phyloP scores from a whole-genome alignment of 495 filamentous ascomycete genomes.

The Jackrogersella minutella region DNA sequence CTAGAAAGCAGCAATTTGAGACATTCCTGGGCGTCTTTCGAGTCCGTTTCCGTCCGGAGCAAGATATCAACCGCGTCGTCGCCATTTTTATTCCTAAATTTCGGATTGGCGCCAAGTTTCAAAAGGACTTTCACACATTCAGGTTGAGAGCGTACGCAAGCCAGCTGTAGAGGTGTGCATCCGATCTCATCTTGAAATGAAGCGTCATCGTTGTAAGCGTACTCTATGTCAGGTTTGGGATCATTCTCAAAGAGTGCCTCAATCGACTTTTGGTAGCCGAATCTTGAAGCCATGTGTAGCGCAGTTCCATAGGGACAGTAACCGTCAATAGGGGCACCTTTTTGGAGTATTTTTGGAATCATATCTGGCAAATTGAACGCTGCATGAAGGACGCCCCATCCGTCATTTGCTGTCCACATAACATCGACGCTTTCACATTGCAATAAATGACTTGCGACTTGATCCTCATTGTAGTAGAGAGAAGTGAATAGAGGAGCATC shows the following conservation, averaged over 20 bases:
- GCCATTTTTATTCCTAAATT: neutral
- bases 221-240: constrained; percentile 16
- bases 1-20: neutral
- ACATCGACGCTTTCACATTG: constrained; percentile 23
- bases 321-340: constrained; percentile 11
- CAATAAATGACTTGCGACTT: constrained; percentile 8
- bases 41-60: neutral
- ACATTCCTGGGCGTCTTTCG: neutral
- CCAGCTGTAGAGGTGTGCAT: constrained; percentile 25
- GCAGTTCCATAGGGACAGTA: constrained; percentile 10
- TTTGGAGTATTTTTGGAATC: constrained; percentile 11
- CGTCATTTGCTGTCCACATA: constrained; percentile 24
- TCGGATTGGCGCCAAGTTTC: constrained; percentile 15
- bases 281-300: constrained; percentile 3
- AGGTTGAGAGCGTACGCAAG: neutral
- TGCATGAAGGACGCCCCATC: constrained; percentile 29
- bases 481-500: neutral
- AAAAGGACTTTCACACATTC: constrained; percentile 14
- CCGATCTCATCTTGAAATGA: neutral
- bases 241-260: constrained; percentile 14
- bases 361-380: neutral
- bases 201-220: neutral
- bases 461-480: neutral
- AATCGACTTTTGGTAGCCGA: neutral
- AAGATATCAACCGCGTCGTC: neutral